Evolutionary conservation across 2,329 filamentous ascomycete genomes (phyloP), one percentile per base, ranked within the genome.

Genomic region (Aspergillus sp.): DNA sequence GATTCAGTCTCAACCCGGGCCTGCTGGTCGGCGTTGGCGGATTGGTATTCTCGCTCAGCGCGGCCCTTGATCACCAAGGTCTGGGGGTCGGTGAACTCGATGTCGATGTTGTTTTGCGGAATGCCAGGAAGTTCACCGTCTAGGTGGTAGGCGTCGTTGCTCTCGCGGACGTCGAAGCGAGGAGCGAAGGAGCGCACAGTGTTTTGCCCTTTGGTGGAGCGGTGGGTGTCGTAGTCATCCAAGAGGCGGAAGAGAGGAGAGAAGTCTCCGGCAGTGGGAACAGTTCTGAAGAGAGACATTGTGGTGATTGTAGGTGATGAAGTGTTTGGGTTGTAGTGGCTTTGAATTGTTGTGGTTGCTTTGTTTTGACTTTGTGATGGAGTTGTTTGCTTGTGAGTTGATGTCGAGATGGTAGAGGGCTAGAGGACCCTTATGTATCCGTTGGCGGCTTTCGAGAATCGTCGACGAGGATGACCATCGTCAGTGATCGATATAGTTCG

Each of bases 71-170:
- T 72, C 52, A 76, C 70, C 23, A 82, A 68, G 8, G 78, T 82
- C 43, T 79, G 74, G 9, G 75, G 67, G 58, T 82, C 79, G 52
- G 74, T 68, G 66, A 81, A 81, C 56, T 80, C 77, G 51, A 82
- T 77, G 55, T 76, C 70, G 50, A 82, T 66, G 55, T 80, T 73
- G 60, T 79, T 76, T 62, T 80, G 76, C 24, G 73, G 70, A 51
- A 81, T 68, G 15, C 80, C 80, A 3, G 80, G 79, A 1, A 82
- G 68, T 55, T 82, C 80, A 31, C 79, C 79, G 50, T 81, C 77
- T 11, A 82, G 72, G 58, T 76, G 63, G 66, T 81, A 82, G 41
- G 73, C 66, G 1, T 77, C 71, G 2, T 73, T 69, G 24, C 68
- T 73, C 65, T 82, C 80, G 56, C 75, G 74, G 46, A 81, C 71